Evolutionary conservation across 2,329 filamentous ascomycete species (phyloP).

Genomic region (Colletotrichum phormii): DNA sequence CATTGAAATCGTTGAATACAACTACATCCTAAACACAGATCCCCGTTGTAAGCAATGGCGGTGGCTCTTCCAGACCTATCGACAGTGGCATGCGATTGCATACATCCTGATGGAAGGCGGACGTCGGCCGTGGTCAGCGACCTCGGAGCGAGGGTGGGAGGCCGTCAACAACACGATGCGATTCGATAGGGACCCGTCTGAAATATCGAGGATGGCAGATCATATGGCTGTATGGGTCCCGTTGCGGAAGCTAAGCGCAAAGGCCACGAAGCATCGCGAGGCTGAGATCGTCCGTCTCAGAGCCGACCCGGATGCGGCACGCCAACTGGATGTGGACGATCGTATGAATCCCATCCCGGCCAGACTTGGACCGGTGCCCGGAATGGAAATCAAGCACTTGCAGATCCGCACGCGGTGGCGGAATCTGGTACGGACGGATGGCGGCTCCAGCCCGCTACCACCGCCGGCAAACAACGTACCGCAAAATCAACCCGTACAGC

Average conservation of each 20-base stretch:
- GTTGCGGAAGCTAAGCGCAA: constrained; percentile 64
- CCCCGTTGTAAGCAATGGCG: constrained; percentile 56
- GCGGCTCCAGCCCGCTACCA: constrained; percentile 39
- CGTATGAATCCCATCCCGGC: constrained; percentile 55
- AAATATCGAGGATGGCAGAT: constrained; percentile 57
- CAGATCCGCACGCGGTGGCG: constrained; percentile 62
- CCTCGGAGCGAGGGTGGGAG: constrained; percentile 63
- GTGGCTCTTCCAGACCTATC: constrained; percentile 64
- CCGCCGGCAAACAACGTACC: constrained; percentile 32
- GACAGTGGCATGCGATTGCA: constrained; percentile 63
- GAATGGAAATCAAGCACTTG: constrained; percentile 59
- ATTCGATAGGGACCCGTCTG: constrained; percentile 52
- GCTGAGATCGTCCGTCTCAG: constrained; percentile 62
- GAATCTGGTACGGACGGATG: constrained; percentile 55
- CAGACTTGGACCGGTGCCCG: constrained; percentile 61
- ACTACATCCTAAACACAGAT: constrained; percentile 73
- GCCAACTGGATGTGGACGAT: constrained; percentile 62
- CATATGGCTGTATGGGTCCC: constrained; percentile 65
- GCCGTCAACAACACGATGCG: constrained; percentile 52
- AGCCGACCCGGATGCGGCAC: constrained; percentile 60
- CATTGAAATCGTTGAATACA: constrained; percentile 79
- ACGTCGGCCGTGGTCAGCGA: constrained; percentile 60
- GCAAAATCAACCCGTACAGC: background rate
- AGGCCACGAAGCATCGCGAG: constrained; percentile 63
- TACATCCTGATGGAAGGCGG: constrained; percentile 60